Base-by-base conservation (phyloP, 148 eudicot genomes). In the Rhododendron henanense region DNA sequence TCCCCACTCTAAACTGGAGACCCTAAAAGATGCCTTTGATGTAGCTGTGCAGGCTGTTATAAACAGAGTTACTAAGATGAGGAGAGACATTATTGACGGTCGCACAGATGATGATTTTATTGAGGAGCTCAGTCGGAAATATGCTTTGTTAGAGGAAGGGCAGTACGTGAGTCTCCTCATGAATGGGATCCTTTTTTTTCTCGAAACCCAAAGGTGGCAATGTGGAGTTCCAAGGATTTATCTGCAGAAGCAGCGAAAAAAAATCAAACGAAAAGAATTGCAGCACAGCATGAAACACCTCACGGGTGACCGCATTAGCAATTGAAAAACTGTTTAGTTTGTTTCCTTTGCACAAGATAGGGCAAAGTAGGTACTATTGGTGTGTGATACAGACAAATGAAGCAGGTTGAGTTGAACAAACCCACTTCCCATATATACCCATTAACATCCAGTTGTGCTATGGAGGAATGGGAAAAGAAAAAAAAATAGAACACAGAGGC, bases 131-230 rank as follows among this genome's bases (percentile, higher is more conserved):
- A 94, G 98, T 76, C 95, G 99, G 98, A 95, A 94, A 82, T 95
- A 95, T 84, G 94, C 92, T 39, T 93, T 97, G 50, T 81, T 93
- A 39, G 96, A 91, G 10, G 93, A 93, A 88, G 98, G 96, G 47
- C 85, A 94, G 87, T 87, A 87, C 71, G 87, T 88, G 6, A 91
- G 94, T 19, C 83, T 19, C 83, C 87, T 85, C 99, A 96, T 78
- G 98, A 93, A 87, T 95, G 98, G 98, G 98, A 95, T 89, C 97
- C 94, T 21, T 95, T 91, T 91, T 37, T 92, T 96, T 96, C 92
- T 91, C 97, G 6, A 95, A 94, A 88, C 96, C 93, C 65, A 94
- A 94, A 84, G 87, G 77, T 73, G 96, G 94, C 18, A 90, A 90
- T 82, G 88, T 77, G 15, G 91, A 93, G 71, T 82, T 82, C 93